Conservation (phyloP, 108 stramenopile genomes). For the Craspedostauros australis region DNA sequence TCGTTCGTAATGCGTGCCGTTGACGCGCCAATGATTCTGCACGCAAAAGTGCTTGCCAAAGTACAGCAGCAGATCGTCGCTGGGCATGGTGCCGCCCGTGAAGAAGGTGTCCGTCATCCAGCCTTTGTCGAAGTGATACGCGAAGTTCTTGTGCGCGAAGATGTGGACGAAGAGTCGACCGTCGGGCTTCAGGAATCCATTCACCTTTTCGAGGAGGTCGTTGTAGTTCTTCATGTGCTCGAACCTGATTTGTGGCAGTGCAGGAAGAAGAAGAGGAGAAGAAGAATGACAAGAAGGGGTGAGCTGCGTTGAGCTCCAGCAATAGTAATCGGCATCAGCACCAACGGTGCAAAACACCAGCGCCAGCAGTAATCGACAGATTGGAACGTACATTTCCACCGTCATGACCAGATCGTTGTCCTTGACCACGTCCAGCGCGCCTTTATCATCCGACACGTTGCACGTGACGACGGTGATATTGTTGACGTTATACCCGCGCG, state of each 20-base stretch:
- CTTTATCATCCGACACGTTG: conserved; percentile 60
- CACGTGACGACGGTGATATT: conserved; percentile 88
- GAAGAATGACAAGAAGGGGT: neutral
- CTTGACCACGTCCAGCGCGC: conserved; percentile 50
- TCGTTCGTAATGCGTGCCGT: conserved; percentile 86
- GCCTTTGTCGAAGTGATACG: conserved; percentile 91
- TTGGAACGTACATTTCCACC: conserved; percentile 78
- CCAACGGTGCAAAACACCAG: too few relatives aligned
- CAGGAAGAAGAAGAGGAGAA: neutral
- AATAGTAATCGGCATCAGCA: neutral
- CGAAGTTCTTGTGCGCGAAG: conserved; percentile 80
- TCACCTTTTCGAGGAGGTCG: conserved; percentile 67
- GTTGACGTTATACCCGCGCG: conserved; percentile 62
- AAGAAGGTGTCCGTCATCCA: conserved; percentile 91
- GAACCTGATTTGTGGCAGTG: conserved; percentile 57
- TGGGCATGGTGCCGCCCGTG: conserved; percentile 88
- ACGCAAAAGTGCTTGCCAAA: conserved; percentile 67
- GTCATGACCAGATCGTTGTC: conserved; percentile 82
- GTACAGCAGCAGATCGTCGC: conserved; percentile 90
- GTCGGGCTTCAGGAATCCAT: conserved; percentile 60
- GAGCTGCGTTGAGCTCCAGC: neutral
- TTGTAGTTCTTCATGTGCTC: conserved; percentile 99
- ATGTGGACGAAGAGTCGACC: conserved; percentile 91
- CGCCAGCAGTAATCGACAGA: neutral
- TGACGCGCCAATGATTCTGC: conserved; percentile 85